phyloP scores from a whole-genome alignment of 1,139 yeast genomes.

The Yamadazyma oceani region DNA sequence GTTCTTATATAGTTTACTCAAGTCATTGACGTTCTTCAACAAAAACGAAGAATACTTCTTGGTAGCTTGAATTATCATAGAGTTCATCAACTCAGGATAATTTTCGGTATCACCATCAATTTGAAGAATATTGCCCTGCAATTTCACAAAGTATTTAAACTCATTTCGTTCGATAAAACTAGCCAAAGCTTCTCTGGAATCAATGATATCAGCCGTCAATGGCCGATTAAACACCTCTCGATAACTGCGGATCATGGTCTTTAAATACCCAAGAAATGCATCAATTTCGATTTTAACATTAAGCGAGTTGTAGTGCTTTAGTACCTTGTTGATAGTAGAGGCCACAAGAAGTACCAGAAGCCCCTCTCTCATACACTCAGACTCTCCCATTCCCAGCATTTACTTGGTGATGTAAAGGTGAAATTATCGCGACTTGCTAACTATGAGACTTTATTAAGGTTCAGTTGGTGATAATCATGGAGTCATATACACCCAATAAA shows the following conservation, averaged over 20 bases:
- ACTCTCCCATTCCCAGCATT: slow-evolving; percentile 12
- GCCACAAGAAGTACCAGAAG: slow-evolving; percentile 28
- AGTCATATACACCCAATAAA: too few relatives aligned
- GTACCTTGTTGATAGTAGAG: slow-evolving; percentile 28
- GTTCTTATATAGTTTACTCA: slow-evolving; percentile 16
- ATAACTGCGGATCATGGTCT: slow-evolving; percentile 9
- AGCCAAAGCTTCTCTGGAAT: slow-evolving; percentile 11
- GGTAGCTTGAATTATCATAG: slow-evolving; percentile 27
- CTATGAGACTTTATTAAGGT: too few relatives aligned
- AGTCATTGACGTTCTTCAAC: slow-evolving; percentile 29
- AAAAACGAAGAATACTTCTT: slow-evolving; percentile 26
- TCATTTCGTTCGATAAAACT: slow-evolving; percentile 7
- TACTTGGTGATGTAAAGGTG: background rate
- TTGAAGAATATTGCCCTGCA: slow-evolving; percentile 13
- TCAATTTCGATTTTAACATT: slow-evolving; percentile 14
- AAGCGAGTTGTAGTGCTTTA: slow-evolving; percentile 18
- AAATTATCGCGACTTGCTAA: too few relatives aligned
- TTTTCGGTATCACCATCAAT: slow-evolving; percentile 12
- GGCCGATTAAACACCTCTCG: slow-evolving; percentile 15
- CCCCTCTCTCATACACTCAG: slow-evolving; percentile 19
- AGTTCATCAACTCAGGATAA: slow-evolving; percentile 21
- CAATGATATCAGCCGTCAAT: slow-evolving; percentile 7
- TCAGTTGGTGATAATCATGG: too few relatives aligned
- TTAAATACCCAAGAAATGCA: slow-evolving; percentile 13
- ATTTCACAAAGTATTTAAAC: slow-evolving; percentile 11